Percentiles rank a stretch among this genome's conserved stretches.
These are phyloP conservation scores for Mortierella sp. DNA, from an alignment of 371 early-diverging fungal genomes.

Conservation along the genomic window DNA sequence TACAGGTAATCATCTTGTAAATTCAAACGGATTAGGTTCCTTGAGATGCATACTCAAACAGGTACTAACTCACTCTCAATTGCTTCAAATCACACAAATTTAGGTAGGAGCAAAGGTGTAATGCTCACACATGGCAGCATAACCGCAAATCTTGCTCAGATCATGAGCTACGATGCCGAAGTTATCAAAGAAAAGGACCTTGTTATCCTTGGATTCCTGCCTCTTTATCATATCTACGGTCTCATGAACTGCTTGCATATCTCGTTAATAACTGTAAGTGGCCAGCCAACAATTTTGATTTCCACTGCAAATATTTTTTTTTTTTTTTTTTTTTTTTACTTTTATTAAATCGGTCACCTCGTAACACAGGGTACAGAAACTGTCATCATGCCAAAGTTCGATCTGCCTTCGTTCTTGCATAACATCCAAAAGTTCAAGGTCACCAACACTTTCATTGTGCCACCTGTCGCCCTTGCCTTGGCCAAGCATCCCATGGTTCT, in stretches of 20 bases:
- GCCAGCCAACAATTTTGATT: not conserved
- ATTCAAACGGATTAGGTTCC: not conserved
- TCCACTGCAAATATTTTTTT: not conserved
- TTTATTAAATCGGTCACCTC: too few species aligned
- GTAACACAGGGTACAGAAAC: slow-evolving; percentile 37
- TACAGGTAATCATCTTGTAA: slow-evolving; percentile 72
- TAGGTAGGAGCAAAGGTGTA: slow-evolving; percentile 72
- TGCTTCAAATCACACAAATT: not conserved
- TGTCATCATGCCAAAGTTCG: slow-evolving; percentile 74
- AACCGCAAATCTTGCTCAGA: slow-evolving; percentile 74
- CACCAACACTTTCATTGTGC: slow-evolving; percentile 79
- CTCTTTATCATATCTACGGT: slow-evolving; percentile 90
- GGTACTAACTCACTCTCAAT: not conserved
- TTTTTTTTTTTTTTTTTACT: not conserved
- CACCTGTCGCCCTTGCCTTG: slow-evolving; percentile 80
- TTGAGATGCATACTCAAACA: not conserved
- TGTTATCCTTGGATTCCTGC: slow-evolving; percentile 77
- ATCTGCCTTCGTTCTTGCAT: slow-evolving; percentile 65
- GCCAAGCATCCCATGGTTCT: slow-evolving; percentile 76
- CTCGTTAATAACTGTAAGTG: slow-evolving; percentile 46
- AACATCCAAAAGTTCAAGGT: slow-evolving; percentile 77
- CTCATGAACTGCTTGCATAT: slow-evolving; percentile 61
- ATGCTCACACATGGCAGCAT: slow-evolving; percentile 79
- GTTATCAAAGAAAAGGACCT: slow-evolving; percentile 58
- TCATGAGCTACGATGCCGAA: slow-evolving; percentile 41